A percentile compares a stretch with the other conserved stretches of the same genome.
Evolutionary conservation across 257 asterid species (phyloP).

Genomic region (Lavandula angustifolia): DNA sequence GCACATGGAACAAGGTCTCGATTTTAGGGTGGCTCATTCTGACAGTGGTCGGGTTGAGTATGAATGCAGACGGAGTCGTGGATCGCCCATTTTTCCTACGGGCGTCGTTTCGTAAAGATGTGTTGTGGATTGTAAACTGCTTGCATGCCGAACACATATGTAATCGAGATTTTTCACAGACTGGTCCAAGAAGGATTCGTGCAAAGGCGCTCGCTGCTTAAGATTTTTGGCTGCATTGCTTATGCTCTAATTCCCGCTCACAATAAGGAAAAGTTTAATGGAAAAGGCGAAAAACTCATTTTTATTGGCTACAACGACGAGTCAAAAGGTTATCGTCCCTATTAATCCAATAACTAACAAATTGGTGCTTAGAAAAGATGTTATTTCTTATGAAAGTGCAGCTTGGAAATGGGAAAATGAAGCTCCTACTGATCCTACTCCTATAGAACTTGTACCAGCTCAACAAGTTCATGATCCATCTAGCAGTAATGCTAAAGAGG

Average conservation of each 20-base stretch:
- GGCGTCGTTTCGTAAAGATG: too few species aligned
- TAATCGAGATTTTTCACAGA: too few species aligned
- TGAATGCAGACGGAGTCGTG: too few species aligned
- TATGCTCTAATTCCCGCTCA: conserved; percentile 17
- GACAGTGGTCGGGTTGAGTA: too few species aligned
- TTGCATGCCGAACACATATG: too few species aligned
- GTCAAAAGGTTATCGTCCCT: conserved; percentile 8
- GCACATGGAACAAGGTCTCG: too few species aligned
- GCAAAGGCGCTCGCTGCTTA: not conserved
- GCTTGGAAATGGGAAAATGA: conserved; percentile 10
- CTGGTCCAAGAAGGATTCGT: too few species aligned
- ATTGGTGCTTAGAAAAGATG: conserved; percentile 9
- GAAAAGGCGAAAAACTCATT: conserved; percentile 10
- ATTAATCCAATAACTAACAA: conserved; percentile 3
- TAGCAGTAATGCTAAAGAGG: not conserved
- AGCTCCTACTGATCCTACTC: not conserved
- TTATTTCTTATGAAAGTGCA: conserved; percentile 1
- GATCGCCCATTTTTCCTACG: too few species aligned
- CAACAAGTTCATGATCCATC: not conserved
- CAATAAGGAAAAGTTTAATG: conserved; percentile 6
- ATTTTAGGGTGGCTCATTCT: too few species aligned
- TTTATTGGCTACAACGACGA: conserved; percentile 21
- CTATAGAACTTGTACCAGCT: not conserved
- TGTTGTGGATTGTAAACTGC: too few species aligned
- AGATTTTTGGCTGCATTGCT: conserved; percentile 1